Percentiles rank a stretch among this genome's conserved stretches.
Evolutionary conservation across 306 rosid genomes (phyloP).

Genomic region (Vicia faba): DNA sequence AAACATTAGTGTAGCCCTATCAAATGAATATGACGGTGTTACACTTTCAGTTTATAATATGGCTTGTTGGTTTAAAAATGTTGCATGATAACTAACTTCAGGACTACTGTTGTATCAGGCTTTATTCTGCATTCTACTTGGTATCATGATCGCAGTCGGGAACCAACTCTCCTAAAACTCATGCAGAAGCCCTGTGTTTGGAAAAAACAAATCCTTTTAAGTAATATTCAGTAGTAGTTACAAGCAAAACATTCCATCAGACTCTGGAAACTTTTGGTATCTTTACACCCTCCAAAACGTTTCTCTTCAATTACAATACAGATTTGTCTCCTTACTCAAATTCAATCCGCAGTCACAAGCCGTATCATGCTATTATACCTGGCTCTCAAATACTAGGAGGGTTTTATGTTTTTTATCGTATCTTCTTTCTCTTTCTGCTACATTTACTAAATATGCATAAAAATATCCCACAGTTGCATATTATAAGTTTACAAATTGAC

Average conservation of each 20-base stretch:
- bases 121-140: slow-evolving; percentile 10
- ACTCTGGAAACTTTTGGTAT: background rate
- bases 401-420: background rate
- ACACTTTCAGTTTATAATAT: slow-evolving; percentile 18
- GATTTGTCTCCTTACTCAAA: slow-evolving; percentile 13
- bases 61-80: background rate
- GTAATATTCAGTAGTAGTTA: background rate
- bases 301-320: slow-evolving; percentile 23
- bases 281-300: slow-evolving; percentile 30
- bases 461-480: background rate
- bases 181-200: background rate
- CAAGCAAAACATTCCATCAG: slow-evolving; percentile 10
- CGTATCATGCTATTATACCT: slow-evolving; percentile 4
- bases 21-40: background rate
- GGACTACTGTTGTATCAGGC: slow-evolving; percentile 18
- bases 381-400: background rate
- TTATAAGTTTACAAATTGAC: background rate
- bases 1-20: slow-evolving; percentile 11
- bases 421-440: background rate
- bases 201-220: slow-evolving; percentile 1
- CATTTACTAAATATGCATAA: background rate
- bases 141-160: background rate
- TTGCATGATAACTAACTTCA: slow-evolving; percentile 17
- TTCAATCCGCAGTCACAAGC: slow-evolving; percentile 24
- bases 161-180: slow-evolving; percentile 6